phyloP scores from a whole-genome alignment of 1,284 basidiomycete genomes.

The Chalciporus piperatoides region DNA sequence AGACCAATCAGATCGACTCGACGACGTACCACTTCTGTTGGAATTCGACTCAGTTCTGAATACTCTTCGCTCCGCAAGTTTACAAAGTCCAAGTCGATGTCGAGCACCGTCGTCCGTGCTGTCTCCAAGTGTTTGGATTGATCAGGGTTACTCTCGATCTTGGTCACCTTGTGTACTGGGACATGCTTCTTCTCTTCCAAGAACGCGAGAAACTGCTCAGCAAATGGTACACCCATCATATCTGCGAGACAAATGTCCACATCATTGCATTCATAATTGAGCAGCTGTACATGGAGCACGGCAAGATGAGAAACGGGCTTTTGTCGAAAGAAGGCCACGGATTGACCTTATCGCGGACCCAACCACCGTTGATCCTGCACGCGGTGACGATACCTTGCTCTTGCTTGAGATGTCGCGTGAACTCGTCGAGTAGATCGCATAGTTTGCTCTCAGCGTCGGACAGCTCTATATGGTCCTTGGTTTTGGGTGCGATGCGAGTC shows the following conservation, averaged over 20 bases:
- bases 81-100: conserved; percentile 89
- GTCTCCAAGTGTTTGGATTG: conserved; percentile 99
- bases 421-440: conserved; percentile 68
- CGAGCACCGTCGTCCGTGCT: conserved; percentile 83
- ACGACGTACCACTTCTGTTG: conserved; percentile 71
- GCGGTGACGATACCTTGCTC: conserved; percentile 55
- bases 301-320: conserved; percentile 13
- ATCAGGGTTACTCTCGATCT: conserved; percentile 92
- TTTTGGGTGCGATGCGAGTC: conserved; percentile 29
- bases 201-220: conserved; percentile 73
- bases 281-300: conserved; percentile 52
- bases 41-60: conserved; percentile 83
- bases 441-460: conserved; percentile 55
- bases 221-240: conserved; percentile 91
- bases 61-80: conserved; percentile 95
- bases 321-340: conserved; percentile 7
- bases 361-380: conserved; percentile 91
- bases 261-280: conserved; percentile 83
- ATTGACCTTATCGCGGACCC: conserved; percentile 95
- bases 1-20: not conserved
- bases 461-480: conserved; percentile 42
- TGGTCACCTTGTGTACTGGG: conserved; percentile 61
- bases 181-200: conserved; percentile 48
- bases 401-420: conserved; percentile 49
- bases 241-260: conserved; percentile 90